Evolutionary conservation across 2,329 filamentous ascomycete genomes (phyloP).

Genomic region (Dissoconium aciculare): DNA sequence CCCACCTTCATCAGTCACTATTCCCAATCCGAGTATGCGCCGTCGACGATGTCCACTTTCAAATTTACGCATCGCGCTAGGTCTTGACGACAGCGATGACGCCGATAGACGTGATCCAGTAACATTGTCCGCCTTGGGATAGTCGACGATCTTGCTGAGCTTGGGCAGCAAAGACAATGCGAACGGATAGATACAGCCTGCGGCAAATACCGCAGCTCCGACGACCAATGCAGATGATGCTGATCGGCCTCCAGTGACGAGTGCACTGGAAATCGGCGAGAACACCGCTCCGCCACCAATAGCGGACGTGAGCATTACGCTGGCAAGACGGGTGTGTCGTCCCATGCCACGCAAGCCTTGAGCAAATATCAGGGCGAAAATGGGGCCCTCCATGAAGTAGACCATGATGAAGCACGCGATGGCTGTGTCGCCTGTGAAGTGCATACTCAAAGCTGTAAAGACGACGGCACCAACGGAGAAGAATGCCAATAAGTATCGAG

Average conservation of each 20-base stretch:
- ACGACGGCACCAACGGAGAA: conserved; percentile 40
- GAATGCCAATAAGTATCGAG: conserved; percentile 41
- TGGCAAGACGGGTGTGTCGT: conserved; percentile 42
- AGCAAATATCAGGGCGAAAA: conserved; percentile 45
- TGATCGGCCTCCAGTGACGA: conserved; percentile 26
- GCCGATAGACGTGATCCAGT: no score
- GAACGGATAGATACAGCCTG: conserved; percentile 38
- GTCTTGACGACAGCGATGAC: no score
- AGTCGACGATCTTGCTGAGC: conserved; percentile 34
- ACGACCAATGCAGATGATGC: conserved; percentile 39
- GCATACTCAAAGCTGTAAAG: conserved; percentile 38
- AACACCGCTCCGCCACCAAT: conserved; percentile 41
- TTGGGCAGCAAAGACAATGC: conserved; percentile 37
- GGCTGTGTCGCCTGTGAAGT: conserved; percentile 29
- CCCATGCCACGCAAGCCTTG: conserved; percentile 44
- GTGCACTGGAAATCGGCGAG: conserved; percentile 39
- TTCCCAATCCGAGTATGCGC: no score
- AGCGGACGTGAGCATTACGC: conserved; percentile 38
- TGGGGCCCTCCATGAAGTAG: conserved; percentile 46
- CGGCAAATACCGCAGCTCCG: conserved; percentile 37
- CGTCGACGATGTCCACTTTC: no score
- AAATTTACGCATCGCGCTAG: no score
- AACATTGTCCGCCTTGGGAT: no score
- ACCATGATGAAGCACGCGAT: conserved; percentile 37
- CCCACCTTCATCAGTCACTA: no score